Evolutionary conservation across 176 grass and related monocot species (phyloP).

Genomic region (Microstegium vimineum): DNA sequence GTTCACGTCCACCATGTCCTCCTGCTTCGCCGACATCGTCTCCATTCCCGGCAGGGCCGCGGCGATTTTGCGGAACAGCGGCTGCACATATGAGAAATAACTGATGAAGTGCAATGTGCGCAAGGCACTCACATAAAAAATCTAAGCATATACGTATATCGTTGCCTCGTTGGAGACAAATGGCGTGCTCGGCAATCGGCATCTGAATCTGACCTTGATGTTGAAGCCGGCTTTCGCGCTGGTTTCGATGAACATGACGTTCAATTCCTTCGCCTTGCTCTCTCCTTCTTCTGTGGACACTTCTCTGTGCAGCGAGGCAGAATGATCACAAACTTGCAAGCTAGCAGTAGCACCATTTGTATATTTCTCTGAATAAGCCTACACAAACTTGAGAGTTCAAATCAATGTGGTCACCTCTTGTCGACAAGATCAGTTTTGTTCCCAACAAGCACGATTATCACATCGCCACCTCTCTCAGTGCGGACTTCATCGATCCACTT

Average conservation of each 20-base stretch:
- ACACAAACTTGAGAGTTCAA: background rate
- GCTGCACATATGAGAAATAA: background rate
- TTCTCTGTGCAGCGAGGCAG: background rate
- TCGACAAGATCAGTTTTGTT: conserved; percentile 32
- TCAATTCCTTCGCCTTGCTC: conserved; percentile 7
- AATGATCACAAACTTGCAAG: background rate
- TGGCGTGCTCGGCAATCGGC: background rate
- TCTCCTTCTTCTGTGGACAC: conserved; percentile 31
- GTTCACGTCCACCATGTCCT: conserved; percentile 32
- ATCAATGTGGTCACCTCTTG: background rate
- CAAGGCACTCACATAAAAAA: background rate
- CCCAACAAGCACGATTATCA: conserved; percentile 23
- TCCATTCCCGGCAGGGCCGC: conserved; percentile 23
- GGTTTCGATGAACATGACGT: conserved; percentile 32
- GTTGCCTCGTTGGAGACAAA: background rate
- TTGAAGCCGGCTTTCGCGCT: conserved; percentile 28
- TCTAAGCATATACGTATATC: background rate
- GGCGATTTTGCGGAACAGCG: conserved; percentile 25
- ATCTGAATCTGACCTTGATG: conserved; percentile 10
- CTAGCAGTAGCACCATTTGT: background rate
- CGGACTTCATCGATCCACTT: conserved; percentile 30
- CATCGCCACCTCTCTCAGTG: conserved; percentile 19
- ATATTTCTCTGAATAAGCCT: background rate
- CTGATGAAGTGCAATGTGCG: background rate
- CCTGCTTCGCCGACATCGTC: conserved; percentile 13